These are phyloP conservation scores for Murraya paniculata DNA, from an alignment of 345 rosid genomes.

Conservation along the genomic window DNA sequence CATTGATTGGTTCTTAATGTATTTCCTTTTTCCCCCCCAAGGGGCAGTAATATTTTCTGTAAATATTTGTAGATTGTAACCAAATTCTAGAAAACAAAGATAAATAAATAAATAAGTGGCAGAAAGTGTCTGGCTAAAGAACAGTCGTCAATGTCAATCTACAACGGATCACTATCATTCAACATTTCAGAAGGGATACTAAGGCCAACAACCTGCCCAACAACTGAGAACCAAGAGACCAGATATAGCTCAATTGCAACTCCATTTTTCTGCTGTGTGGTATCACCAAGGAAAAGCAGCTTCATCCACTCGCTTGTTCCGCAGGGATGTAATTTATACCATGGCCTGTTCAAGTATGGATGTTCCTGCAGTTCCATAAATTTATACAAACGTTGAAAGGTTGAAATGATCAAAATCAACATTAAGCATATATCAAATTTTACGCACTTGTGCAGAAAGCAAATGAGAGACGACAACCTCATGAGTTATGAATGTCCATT, in stretches of 20 bases:
- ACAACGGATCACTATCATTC: not conserved
- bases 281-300: conserved; percentile 51
- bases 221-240: conserved; percentile 84
- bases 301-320: conserved; percentile 85
- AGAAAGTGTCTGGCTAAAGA: not conserved
- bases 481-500: conserved; percentile 86
- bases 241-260: conserved; percentile 43
- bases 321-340: conserved; percentile 95
- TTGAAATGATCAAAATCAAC: not conserved
- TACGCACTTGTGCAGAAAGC: not conserved
- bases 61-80: too few relatives aligned
- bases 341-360: conserved; percentile 78
- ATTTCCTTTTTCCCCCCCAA: not conserved
- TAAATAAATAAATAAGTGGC: too few relatives aligned
- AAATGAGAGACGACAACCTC: conserved; percentile 41
- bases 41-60: not conserved
- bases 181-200: conserved; percentile 46
- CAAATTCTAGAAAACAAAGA: too few relatives aligned
- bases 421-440: not conserved
- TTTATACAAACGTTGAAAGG: not conserved
- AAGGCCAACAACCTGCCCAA: conserved; percentile 78
- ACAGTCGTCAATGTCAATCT: conserved; percentile 5
- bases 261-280: conserved; percentile 19
- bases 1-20: not conserved
- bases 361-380: conserved; percentile 55